A percentile compares a stretch with the other conserved stretches of the same genome.
Conservation (phyloP, 345 rosid species). For the Lepidium aucheri region DNA sequence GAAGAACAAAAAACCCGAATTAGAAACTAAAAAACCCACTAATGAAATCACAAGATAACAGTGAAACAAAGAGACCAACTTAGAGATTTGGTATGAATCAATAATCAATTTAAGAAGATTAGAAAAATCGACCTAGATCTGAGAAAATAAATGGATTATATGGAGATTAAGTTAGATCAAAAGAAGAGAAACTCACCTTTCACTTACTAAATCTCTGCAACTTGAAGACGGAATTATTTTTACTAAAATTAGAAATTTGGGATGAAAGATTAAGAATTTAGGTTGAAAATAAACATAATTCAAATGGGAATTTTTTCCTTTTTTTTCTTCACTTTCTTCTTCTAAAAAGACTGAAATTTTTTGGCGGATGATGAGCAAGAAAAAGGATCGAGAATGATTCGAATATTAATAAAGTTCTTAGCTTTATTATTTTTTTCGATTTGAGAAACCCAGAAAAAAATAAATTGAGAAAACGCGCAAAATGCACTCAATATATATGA, state of each 20-base stretch:
- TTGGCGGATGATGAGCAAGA: constrained; percentile 16
- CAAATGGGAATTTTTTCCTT: not conserved
- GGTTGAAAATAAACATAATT: constrained; percentile 9
- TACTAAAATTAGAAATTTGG: constrained; percentile 23
- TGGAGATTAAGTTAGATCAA: constrained; percentile 13
- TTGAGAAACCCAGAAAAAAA: constrained; percentile 24
- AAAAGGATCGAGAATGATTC: constrained; percentile 30
- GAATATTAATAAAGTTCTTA: constrained; percentile 21
- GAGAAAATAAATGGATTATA: not conserved
- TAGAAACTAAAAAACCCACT: not conserved
- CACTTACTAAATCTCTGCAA: constrained; percentile 22
- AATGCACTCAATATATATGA: constrained; percentile 21
- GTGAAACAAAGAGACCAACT: constrained; percentile 3
- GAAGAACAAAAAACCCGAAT: not conserved
- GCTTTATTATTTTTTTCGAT: not conserved
- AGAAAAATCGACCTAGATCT: constrained; percentile 16
- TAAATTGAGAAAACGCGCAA: constrained; percentile 25
- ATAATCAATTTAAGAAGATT: not conserved
- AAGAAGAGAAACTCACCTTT: constrained; percentile 20
- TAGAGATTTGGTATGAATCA: constrained; percentile 4
- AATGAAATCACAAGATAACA: not conserved
- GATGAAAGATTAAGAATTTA: constrained; percentile 24
- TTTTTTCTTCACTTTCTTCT: not conserved
- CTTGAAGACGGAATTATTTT: constrained; percentile 14
- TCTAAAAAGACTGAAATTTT: constrained; percentile 18